phyloP scores from a whole-genome alignment of 495 filamentous ascomycete species.

The Cladorrhinum samala region DNA sequence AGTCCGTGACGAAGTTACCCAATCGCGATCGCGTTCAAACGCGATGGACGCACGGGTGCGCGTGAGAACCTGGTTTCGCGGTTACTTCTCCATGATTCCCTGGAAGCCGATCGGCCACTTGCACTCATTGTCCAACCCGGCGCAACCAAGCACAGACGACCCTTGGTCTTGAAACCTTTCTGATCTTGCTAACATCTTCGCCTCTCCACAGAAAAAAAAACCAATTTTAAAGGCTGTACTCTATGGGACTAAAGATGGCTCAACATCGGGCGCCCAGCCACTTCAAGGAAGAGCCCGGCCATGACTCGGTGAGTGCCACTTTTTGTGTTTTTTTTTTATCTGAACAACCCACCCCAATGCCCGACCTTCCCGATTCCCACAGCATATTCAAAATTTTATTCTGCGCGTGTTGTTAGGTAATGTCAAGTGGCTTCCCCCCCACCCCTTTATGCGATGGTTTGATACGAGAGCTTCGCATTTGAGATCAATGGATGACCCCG shows the following conservation, averaged over 20 bases:
- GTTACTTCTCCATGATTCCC: constrained; percentile 14
- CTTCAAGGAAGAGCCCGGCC: constrained; percentile 31
- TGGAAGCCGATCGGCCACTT: constrained; percentile 16
- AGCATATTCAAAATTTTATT: background rate
- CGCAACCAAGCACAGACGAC: constrained; percentile 4
- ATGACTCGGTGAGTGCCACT: constrained; percentile 32
- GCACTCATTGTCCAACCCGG: constrained; percentile 17
- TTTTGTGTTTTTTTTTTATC: constrained; percentile 7
- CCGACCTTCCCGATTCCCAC: constrained; percentile 8
- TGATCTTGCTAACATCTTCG: constrained; percentile 9
- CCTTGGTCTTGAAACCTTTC: background rate
- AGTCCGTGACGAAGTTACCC: background rate
- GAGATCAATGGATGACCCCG: too few relatives aligned
- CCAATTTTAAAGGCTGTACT: constrained; percentile 5
- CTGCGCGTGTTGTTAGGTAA: background rate
- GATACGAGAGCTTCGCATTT: too few relatives aligned
- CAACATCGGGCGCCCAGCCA: constrained; percentile 36
- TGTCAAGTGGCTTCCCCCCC: constrained; percentile 2
- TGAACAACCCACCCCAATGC: constrained; percentile 4
- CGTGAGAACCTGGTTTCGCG: constrained; percentile 23
- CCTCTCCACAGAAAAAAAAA: background rate
- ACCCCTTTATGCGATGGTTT: too few relatives aligned
- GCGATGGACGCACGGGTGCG: constrained; percentile 17
- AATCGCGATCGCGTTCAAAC: background rate
- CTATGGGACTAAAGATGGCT: constrained; percentile 38